Base-by-base conservation (phyloP, 306 rosid species). In the Calophaca sinica region DNA sequence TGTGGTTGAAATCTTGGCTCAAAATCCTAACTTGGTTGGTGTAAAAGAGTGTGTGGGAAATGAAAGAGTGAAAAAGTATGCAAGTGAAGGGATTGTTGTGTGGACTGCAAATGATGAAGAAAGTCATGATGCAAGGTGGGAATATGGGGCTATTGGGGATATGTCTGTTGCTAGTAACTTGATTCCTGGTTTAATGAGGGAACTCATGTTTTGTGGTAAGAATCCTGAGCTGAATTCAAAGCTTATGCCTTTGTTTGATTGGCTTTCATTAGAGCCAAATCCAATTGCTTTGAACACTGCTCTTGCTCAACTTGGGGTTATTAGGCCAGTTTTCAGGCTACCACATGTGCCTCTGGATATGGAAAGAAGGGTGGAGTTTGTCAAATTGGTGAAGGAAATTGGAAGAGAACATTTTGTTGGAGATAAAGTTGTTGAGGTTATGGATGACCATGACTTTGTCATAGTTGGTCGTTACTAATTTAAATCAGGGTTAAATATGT, bases 61-160 rank as follows among this genome's bases (percentile, higher is more conserved):
- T 39, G 87, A 88, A 33, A 86, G 98, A 9, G 68, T 93, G 13
- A 80, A 84, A 68, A 77, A 80, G 31, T 87, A 93, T 26, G 72
- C 90, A 0, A 57, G 29, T 8, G 70, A 87, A 42, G 88, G 85
- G 11, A 81, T 93, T 55, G 88, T 86, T 45, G 91, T 88, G 8
- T 92, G 97, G 96, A 90, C 89, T 55, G 96, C 92, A 57, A 90
- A 90, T 28, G 96, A 89, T 54, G 92, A 89, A 52, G 76, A 87
- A 44, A 87, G 91, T 76, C 98, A 91, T 70, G 94, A 94, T 49
- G 81, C 93, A 41, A 86, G 93, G 87, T 93, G 97, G 98, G 83
- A 63, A 11, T 83, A 62, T 66, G 98, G 92, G 10, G 97, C 97
- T 20, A 76, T 90, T 12, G 98, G 97, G 58, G 93, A 88, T 10